Evolutionary conservation across 1,139 yeast genomes (phyloP).

Genomic region (Yamadazyma sp.): DNA sequence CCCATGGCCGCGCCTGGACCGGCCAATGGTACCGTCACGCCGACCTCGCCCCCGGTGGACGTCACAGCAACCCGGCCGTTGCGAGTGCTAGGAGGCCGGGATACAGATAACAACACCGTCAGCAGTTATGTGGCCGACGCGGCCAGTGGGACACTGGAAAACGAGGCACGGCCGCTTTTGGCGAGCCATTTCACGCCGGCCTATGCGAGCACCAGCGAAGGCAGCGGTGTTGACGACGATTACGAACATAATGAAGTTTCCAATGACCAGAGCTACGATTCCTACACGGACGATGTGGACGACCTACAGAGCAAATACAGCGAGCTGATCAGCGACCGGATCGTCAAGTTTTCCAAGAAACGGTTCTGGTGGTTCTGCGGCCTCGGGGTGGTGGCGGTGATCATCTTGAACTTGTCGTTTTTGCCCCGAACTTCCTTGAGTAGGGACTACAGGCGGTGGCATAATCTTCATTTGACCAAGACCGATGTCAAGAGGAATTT

Average conservation of each 20-base stretch:
- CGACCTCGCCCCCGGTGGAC: neutral
- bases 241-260: neutral
- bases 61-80: neutral
- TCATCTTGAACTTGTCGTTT: conserved; percentile 67
- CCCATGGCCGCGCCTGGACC: too few relatives aligned
- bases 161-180: conserved; percentile 3
- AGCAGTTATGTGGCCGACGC: neutral
- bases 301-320: conserved; percentile 6
- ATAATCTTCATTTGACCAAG: conserved; percentile 60
- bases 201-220: conserved; percentile 1
- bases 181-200: neutral
- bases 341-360: conserved; percentile 24
- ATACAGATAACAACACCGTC: neutral
- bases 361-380: conserved; percentile 55
- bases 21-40: too few relatives aligned
- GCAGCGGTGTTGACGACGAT: conserved; percentile 1
- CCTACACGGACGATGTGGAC: neutral
- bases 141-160: conserved; percentile 5
- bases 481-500: conserved; percentile 59
- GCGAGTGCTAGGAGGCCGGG: neutral
- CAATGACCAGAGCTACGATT: neutral
- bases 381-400: conserved; percentile 53
- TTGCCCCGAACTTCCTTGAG: conserved; percentile 84
- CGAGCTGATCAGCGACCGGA: conserved; percentile 15
- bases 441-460: conserved; percentile 77